These are phyloP conservation scores for Cladosporium cucumerinum DNA, from an alignment of 2,329 filamentous ascomycete genomes.

Conservation along the genomic window DNA sequence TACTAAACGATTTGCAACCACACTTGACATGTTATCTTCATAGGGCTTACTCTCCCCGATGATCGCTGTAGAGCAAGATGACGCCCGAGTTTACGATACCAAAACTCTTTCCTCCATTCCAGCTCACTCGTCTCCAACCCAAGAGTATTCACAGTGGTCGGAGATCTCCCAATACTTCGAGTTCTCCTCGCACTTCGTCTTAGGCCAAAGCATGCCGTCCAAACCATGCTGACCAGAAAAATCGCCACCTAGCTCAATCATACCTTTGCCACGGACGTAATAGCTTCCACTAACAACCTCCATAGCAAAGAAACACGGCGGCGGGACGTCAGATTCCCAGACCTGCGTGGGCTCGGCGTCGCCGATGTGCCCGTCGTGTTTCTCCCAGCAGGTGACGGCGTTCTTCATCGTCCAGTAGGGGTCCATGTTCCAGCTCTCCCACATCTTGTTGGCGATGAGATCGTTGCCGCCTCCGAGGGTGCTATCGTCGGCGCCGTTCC, in stretches of 20 bases:
- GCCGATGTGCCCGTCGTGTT: background rate
- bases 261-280: background rate
- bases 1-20: background rate
- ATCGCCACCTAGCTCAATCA: background rate
- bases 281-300: constrained; percentile 5
- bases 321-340: background rate
- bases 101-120: background rate
- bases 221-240: constrained; percentile 6
- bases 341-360: background rate
- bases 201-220: constrained; percentile 4
- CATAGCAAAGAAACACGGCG: constrained; percentile 10
- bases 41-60: background rate
- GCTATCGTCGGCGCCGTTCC: background rate
- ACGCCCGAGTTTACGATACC: background rate
- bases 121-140: background rate
- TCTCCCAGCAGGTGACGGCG: constrained; percentile 13
- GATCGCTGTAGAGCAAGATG: background rate
- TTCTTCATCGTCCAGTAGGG: constrained; percentile 6
- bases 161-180: background rate
- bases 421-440: constrained; percentile 11
- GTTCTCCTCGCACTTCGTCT: background rate
- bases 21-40: background rate
- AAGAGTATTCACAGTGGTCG: background rate
- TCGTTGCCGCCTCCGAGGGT: constrained; percentile 11
- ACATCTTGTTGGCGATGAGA: constrained; percentile 3